Percentiles rank a stretch among this genome's conserved stretches.
phyloP scores from a whole-genome alignment of 2,329 filamentous ascomycete species.

The Nakataea oryzae region DNA sequence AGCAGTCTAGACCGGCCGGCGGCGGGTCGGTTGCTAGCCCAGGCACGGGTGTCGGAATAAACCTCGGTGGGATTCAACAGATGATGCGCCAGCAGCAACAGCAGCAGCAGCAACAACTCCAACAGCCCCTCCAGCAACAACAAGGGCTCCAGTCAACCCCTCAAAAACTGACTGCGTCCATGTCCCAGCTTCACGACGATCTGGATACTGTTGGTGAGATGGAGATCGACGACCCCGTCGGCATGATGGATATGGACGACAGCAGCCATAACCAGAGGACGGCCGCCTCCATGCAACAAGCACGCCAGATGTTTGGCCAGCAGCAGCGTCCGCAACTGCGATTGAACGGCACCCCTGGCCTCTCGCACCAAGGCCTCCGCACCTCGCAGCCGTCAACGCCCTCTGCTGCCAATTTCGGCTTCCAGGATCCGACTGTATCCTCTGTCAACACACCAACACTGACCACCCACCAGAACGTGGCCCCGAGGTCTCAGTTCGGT shows the following conservation, averaged over 20 bases:
- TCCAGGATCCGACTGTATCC: constrained; percentile 92
- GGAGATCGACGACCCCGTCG: constrained; percentile 86
- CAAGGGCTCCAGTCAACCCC: constrained; percentile 6
- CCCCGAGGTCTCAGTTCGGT: constrained; percentile 40
- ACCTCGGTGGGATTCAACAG: constrained; percentile 23
- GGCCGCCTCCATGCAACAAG: constrained; percentile 51
- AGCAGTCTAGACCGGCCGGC: constrained; percentile 12
- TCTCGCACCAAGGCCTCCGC: constrained; percentile 68
- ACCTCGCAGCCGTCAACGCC: constrained; percentile 83
- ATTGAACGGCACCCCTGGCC: constrained; percentile 67
- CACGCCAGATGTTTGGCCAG: constrained; percentile 58
- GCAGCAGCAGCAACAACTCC: constrained; percentile 10
- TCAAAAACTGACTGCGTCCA: constrained; percentile 13
- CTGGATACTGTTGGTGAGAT: constrained; percentile 87
- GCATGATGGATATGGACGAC: constrained; percentile 53
- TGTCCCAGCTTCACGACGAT: constrained; percentile 45
- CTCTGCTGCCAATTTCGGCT: constrained; percentile 62
- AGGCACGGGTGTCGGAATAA: constrained; percentile 14
- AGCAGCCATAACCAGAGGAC: constrained; percentile 30
- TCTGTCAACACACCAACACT: constrained; percentile 94
- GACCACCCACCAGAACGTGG: constrained; percentile 59
- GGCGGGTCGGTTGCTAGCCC: constrained; percentile 8
- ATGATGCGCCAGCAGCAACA: constrained; percentile 29
- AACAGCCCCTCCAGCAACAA: constrained; percentile 7
- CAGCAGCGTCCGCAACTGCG: constrained; percentile 61